These are phyloP conservation scores for Corrigiola litoralis DNA, from an alignment of 179 eudicot species.

Conservation along the genomic window DNA sequence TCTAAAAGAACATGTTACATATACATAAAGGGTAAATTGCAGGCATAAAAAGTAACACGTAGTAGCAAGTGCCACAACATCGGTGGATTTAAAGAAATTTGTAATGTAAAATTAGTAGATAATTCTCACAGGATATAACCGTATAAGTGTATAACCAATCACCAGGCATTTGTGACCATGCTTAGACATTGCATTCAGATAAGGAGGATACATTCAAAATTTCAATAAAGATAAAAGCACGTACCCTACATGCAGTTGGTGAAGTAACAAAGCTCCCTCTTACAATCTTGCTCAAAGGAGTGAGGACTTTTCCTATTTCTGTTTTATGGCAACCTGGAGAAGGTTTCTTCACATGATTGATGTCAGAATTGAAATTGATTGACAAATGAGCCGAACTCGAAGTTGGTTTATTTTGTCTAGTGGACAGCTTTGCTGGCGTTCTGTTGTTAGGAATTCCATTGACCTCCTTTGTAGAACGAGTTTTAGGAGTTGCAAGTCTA, in stretches of 20 bases:
- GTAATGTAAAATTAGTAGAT: no score
- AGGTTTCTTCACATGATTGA: conserved; percentile 29
- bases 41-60: no score
- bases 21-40: neutral
- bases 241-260: conserved; percentile 51
- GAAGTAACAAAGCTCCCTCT: conserved; percentile 37
- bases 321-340: conserved; percentile 30
- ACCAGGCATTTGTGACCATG: neutral
- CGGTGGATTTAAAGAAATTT: neutral
- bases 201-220: neutral
- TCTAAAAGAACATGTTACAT: neutral
- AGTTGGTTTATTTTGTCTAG: conserved; percentile 29
- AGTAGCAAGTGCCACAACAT: neutral
- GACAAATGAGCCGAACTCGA: conserved; percentile 43
- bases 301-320: conserved; percentile 36
- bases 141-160: neutral
- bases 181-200: neutral
- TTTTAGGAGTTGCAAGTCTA: conserved; percentile 33
- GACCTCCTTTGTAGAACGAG: conserved; percentile 29
- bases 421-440: conserved; percentile 20
- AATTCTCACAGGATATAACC: no score
- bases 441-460: conserved; percentile 22
- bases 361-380: conserved; percentile 28
- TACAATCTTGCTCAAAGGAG: conserved; percentile 37
- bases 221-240: conserved; percentile 6